Conservation (phyloP, 2,329 filamentous ascomycete genomes). For the Diaporthe amygdali region DNA sequence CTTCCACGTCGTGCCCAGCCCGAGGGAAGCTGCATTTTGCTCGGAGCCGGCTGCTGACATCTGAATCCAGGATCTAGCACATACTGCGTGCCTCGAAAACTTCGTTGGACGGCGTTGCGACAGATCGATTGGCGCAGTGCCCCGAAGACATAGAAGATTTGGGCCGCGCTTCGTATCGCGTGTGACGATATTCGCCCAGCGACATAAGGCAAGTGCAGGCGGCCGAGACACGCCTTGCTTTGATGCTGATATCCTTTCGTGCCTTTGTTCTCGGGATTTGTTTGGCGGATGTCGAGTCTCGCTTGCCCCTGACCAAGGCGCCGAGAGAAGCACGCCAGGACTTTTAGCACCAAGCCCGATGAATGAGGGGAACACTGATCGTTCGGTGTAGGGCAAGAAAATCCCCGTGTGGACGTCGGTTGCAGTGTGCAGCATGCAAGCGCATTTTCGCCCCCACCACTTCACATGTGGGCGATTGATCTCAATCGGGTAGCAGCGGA, state of each 20-base stretch:
- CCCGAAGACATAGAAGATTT: neutral
- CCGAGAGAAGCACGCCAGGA: neutral
- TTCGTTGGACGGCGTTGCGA: neutral
- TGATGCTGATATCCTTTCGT: neutral
- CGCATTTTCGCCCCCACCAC: neutral
- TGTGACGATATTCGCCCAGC: neutral
- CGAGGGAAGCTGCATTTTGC: constrained; percentile 5
- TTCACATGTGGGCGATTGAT: no score
- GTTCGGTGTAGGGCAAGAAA: no score
- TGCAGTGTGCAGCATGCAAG: neutral
- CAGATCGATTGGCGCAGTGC: neutral
- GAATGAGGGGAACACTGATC: neutral
- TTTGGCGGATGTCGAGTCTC: neutral
- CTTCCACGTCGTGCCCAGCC: no score
- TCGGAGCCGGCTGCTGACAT: neutral
- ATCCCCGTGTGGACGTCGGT: neutral
- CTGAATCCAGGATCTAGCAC: neutral
- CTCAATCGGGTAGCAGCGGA: neutral
- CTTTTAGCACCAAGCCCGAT: no score
- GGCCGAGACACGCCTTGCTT: neutral
- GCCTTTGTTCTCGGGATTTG: neutral
- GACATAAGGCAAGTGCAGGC: neutral
- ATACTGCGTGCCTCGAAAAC: neutral
- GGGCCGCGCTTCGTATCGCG: constrained; percentile 1
- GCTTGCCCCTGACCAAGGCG: neutral